Percentiles rank a stretch among this genome's conserved stretches.
phyloP scores from a whole-genome alignment of 2,329 filamentous ascomycete species.

The Paramyrothecium sp. region DNA sequence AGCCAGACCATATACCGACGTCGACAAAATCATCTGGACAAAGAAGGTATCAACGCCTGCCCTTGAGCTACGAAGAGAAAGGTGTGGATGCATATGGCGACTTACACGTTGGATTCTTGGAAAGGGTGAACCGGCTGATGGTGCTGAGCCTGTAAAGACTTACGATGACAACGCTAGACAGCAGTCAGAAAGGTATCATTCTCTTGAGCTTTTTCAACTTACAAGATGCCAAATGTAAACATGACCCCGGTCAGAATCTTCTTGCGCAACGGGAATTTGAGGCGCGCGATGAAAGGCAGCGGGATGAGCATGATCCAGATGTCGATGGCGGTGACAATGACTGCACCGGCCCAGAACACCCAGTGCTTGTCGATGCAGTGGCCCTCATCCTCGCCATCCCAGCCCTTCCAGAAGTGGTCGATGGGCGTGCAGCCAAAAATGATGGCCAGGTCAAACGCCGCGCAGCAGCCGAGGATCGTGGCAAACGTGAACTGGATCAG shows the following conservation, averaged over 20 bases:
- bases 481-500: not conserved
- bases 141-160: conserved; percentile 18
- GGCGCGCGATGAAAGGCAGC: conserved; percentile 27
- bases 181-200: not conserved
- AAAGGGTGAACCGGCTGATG: conserved; percentile 14
- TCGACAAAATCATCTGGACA: conserved; percentile 13
- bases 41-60: no score
- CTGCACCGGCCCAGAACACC: conserved; percentile 37
- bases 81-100: no score
- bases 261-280: conserved; percentile 30
- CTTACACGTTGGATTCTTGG: conserved; percentile 17
- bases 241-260: conserved; percentile 36
- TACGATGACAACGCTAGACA: conserved; percentile 16
- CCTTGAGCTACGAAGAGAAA: no score
- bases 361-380: conserved; percentile 34
- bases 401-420: conserved; percentile 35
- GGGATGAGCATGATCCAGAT: conserved; percentile 36
- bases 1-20: conserved; percentile 19
- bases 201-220: conserved; percentile 6
- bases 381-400: conserved; percentile 34
- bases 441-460: not conserved
- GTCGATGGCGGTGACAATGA: conserved; percentile 36
- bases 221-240: conserved; percentile 38
- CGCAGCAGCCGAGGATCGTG: not conserved
- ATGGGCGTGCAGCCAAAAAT: conserved; percentile 28